Evolutionary conservation across 495 filamentous ascomycete genomes (phyloP).

Genomic region (Chaetomidium leptoderma): DNA sequence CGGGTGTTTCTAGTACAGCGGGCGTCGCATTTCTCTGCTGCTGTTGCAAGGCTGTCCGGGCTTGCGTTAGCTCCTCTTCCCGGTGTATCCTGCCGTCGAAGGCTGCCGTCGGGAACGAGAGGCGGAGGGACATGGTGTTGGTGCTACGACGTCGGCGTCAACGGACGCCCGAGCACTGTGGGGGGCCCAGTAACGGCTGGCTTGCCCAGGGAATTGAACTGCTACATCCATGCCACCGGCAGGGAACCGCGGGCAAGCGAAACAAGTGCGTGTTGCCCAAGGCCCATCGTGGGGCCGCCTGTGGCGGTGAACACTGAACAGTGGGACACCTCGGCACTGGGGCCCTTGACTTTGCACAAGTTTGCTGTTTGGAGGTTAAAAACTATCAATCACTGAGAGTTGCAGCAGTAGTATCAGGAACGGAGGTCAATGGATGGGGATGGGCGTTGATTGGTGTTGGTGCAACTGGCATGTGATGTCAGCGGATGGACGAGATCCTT

Average conservation of each 20-base stretch:
- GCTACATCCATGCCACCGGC: constrained; percentile 9
- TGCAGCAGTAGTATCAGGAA: no score
- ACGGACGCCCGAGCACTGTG: constrained; percentile 1
- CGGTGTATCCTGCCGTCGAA: constrained; percentile 32
- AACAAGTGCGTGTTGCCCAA: no score
- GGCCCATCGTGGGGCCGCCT: constrained; percentile 13
- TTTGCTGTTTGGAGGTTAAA: background rate
- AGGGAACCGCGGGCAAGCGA: constrained; percentile 3
- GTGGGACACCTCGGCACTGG: background rate
- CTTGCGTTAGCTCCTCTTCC: constrained; percentile 32
- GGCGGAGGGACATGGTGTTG: constrained; percentile 28
- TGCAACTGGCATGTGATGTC: no score
- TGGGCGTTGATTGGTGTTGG: no score
- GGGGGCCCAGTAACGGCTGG: constrained; percentile 11
- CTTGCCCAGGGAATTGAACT: background rate
- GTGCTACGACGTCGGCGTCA: constrained; percentile 9
- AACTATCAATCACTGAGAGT: no score
- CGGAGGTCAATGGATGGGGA: no score
- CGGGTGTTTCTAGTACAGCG: constrained; percentile 13
- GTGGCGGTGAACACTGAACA: constrained; percentile 6
- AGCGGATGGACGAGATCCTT: no score
- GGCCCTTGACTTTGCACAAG: background rate
- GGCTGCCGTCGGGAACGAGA: constrained; percentile 24
- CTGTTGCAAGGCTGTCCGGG: constrained; percentile 25
- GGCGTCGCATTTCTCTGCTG: constrained; percentile 21